Evolutionary conservation across 345 rosid genomes (phyloP), one percentile per base, ranked within the genome.

Genomic region (Citrus unshiu): DNA sequence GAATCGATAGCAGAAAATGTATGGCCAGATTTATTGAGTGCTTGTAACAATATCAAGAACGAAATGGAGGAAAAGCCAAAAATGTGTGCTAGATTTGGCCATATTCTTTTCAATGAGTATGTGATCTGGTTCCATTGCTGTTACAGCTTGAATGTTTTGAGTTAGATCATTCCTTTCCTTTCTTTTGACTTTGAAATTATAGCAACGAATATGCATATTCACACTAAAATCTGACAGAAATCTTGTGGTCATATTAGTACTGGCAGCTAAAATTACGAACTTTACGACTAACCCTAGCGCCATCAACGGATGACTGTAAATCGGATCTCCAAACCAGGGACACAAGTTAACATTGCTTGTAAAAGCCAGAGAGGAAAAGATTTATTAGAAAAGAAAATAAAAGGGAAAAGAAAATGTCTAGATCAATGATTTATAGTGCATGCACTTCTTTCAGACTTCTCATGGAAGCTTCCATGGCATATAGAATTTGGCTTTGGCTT

Each of bases 11-110:
- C 83, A 2, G 79, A 77, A 32, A 43, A 54, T 61, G 79, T 84
- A 2, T 56, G 77, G 77, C 83, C 72, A n/a, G 85, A 79, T 66
- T 9, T 84, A 35, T 32, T 73, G 32, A 68, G 79, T 63, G 70
- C 81, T 43, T 81, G 73, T 54, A 59, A 73, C n/a, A 67, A 2
- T 32, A 35, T 79, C 74, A 79, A 62, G 62, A 79, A 65, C 46
- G 54, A 72, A 57, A 79, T 58, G 63, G 58, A 78, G 46, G 68
- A 37, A 32, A 84, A 73, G 71, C 84, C 74, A 10, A 69, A 30
- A 57, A 12, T 84, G 40, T 77, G 79, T 34, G 87, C 79, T 56
- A 79, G 83, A 65, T 58, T 84, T 32, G 87, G 87, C 63, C 69
- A 79, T 2, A 37, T 77, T 56, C 71, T 73, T 72, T 84, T 84